Percentiles rank a stretch among this genome's conserved stretches.
These are phyloP conservation scores for Epicoccum nigrum DNA, from an alignment of 2,329 filamentous ascomycete species.

Conservation along the genomic window DNA sequence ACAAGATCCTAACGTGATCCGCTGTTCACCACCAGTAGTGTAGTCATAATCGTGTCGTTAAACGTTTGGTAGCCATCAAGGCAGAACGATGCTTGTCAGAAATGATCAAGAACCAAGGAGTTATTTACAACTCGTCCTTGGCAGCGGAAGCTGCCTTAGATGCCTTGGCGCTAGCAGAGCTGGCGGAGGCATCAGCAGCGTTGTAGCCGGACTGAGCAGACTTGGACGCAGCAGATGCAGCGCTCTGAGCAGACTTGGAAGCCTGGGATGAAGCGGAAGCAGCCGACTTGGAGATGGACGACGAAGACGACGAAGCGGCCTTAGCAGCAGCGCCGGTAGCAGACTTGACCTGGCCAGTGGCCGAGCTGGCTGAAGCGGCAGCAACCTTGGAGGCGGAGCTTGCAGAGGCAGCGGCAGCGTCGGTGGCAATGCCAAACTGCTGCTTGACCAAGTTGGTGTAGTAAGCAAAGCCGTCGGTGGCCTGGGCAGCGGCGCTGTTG, in stretches of 20 bases:
- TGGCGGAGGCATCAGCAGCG: constrained; percentile 41
- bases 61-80: constrained; percentile 19
- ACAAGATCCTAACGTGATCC: constrained; percentile 25
- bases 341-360: constrained; percentile 34
- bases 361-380: constrained; percentile 29
- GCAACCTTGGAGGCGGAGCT: constrained; percentile 33
- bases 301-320: constrained; percentile 44
- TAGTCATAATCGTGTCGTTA: constrained; percentile 33
- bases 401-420: constrained; percentile 30
- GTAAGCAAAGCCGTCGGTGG: constrained; percentile 57
- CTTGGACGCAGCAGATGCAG: constrained; percentile 43
- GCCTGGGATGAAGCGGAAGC: constrained; percentile 41
- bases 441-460: constrained; percentile 51
- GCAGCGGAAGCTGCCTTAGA: constrained; percentile 28
- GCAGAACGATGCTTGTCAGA: constrained; percentile 24
- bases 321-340: constrained; percentile 29
- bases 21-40: constrained; percentile 24
- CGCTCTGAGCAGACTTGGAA: constrained; percentile 41
- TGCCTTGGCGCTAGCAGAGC: constrained; percentile 26
- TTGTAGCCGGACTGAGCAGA: constrained; percentile 41
- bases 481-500: constrained; percentile 76
- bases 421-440: constrained; percentile 52
- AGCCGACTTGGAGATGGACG: constrained; percentile 40
- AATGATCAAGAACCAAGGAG: background rate
- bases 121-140: constrained; percentile 55